Base-by-base conservation (phyloP, 371 early-diverging fungal species). In the Mortierella sp. region DNA sequence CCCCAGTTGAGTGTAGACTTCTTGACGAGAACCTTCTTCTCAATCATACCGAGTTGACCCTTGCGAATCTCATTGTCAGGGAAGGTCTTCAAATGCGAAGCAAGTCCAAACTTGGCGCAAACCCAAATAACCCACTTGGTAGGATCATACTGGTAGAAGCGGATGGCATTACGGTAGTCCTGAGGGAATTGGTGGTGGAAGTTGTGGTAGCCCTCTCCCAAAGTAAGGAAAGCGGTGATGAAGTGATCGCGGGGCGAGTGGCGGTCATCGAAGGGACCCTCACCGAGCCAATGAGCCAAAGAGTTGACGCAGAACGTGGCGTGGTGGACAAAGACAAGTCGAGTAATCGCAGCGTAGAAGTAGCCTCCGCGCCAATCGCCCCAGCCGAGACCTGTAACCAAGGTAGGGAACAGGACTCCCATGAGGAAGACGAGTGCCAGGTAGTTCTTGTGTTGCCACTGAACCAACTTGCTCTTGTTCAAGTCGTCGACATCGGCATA, bases 271-370 rank as follows among this genome's bases (percentile, higher is more conserved):
- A 90, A 95, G 17, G 93, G 84, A 34, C 84, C 82, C 16, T 91
- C 90, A 57, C 95, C 95, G 24, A 95, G 79, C 56, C 85, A 92
- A 66, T 94, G 94, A 7, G 95, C 95, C 57, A 95, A 82, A 50
- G 92, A 89, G 89, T 96, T 97, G 66, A 97, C 92, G 71, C 96
- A 96, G 89, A 97, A 97, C 29, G 97, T 97, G 37, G 95, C 95
- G 74, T 97, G 96, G 80, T 95, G 96, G 45, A 95, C 90, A 72
- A 94, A 86, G 28, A 92, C 90, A 54, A 95, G 88, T 55, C 96
- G 90, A 41, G 86, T 74, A 41, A 95, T 84, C 21, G 88, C 94
- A 40, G 95, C 92, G 64, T 85, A 95, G 81, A 90, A 93, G 86
- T 88, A 95, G 8, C 97, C 97, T 71, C 96, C 97, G 79, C 85